Evolutionary conservation across 306 rosid species (phyloP).

Genomic region (Citrullus mucosospermus): DNA sequence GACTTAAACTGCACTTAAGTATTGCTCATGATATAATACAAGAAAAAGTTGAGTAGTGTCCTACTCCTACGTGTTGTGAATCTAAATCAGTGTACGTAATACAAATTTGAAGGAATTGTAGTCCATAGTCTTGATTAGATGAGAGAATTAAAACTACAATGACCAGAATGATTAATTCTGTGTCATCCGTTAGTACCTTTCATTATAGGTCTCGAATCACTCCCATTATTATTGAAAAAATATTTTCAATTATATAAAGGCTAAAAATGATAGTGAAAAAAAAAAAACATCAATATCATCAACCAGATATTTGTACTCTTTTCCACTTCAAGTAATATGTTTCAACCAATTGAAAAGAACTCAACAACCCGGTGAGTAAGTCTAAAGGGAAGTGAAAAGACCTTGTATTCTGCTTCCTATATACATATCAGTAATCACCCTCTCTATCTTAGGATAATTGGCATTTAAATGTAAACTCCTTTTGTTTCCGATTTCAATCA

Average conservation of each 20-base stretch:
- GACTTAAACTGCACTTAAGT: too few species aligned
- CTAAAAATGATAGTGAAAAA: background rate
- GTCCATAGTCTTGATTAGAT: background rate
- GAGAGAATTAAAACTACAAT: background rate
- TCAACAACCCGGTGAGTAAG: background rate
- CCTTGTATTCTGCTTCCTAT: background rate
- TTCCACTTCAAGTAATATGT: background rate
- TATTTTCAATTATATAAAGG: background rate
- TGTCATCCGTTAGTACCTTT: background rate
- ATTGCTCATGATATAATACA: too few species aligned
- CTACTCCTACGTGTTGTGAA: background rate
- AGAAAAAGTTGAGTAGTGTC: too few species aligned
- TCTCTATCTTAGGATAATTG: background rate
- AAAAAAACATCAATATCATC: background rate
- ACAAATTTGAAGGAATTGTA: background rate
- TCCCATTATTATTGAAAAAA: background rate
- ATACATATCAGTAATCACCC: slow-evolving; percentile 1
- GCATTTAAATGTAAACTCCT: background rate
- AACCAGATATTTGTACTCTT: background rate
- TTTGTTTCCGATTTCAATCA: background rate
- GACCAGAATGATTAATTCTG: background rate
- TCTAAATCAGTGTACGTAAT: background rate
- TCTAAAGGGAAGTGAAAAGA: background rate
- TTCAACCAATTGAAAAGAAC: background rate
- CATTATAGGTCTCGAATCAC: background rate